These are phyloP conservation scores for Plasmodium cynomolgi DNA, from an alignment of 169 alveolate genomes.

Conservation along the genomic window DNA sequence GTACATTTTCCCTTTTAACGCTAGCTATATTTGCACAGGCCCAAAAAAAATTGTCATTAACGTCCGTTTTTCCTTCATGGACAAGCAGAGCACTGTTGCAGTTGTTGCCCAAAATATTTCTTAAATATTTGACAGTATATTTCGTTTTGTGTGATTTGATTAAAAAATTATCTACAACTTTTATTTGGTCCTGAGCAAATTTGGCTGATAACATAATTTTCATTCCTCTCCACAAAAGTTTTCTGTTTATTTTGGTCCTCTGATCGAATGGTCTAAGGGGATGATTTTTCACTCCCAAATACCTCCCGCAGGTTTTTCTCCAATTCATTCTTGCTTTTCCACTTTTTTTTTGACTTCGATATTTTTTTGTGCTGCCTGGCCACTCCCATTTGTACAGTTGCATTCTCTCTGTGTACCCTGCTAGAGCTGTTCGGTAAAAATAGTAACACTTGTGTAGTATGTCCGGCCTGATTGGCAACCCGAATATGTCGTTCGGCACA, in stretches of 20 bases:
- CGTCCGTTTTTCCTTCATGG: slow-evolving; percentile 86
- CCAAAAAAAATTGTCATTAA: slow-evolving; percentile 90
- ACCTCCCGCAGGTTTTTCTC: slow-evolving; percentile 90
- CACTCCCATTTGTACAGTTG: slow-evolving; percentile 90
- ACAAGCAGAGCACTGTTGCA: slow-evolving; percentile 90
- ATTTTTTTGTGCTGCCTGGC: slow-evolving; percentile 88
- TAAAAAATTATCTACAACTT: slow-evolving; percentile 87
- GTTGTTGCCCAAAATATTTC: slow-evolving; percentile 84
- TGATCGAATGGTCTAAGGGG: slow-evolving; percentile 89
- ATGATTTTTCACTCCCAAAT: slow-evolving; percentile 88
- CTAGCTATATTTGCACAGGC: slow-evolving; percentile 90
- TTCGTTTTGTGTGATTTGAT: slow-evolving; percentile 88
- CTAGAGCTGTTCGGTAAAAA: slow-evolving; percentile 86
- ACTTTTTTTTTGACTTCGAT: slow-evolving; percentile 84
- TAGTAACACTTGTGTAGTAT: slow-evolving; percentile 86
- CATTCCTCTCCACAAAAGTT: slow-evolving; percentile 86
- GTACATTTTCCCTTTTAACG: slow-evolving; percentile 86
- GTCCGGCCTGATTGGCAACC: slow-evolving; percentile 88
- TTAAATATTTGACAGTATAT: slow-evolving; percentile 83
- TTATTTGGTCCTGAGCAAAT: slow-evolving; percentile 90
- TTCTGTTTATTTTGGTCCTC: slow-evolving; percentile 81
- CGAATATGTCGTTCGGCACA: slow-evolving; percentile 90
- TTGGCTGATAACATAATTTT: slow-evolving; percentile 87
- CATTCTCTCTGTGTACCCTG: slow-evolving; percentile 90
- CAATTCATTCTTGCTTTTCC: slow-evolving; percentile 90